Conservation (phyloP, 805 yeast species). For the Candida krabiensis region DNA sequence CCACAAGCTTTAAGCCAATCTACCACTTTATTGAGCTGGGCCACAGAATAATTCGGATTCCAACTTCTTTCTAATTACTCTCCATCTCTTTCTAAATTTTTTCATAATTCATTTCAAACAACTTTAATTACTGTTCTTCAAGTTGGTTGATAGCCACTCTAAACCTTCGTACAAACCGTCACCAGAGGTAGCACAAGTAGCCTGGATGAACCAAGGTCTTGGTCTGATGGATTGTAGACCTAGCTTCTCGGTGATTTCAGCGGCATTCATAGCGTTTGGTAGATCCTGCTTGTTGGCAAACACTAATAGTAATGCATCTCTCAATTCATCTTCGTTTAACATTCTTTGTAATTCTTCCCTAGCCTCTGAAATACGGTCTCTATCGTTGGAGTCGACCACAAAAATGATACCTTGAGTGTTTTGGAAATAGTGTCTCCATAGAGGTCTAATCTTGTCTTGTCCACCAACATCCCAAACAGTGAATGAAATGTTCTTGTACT, state of each 20-base stretch:
- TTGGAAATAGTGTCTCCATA: conserved; percentile 99
- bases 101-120: conserved; percentile 1
- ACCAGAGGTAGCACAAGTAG: conserved; percentile 99
- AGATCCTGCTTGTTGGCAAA: conserved; percentile 98
- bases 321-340: conserved; percentile 97
- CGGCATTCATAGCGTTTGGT: conserved; percentile 99
- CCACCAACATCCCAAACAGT: conserved; percentile 99
- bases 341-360: conserved; percentile 98
- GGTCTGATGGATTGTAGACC: conserved; percentile 97
- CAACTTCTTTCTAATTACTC: conserved; percentile 9
- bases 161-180: conserved; percentile 98
- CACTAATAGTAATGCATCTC: conserved; percentile 92
- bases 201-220: conserved; percentile 99
- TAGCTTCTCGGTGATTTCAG: conserved; percentile 95
- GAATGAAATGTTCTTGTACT: conserved; percentile 93
- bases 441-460: conserved; percentile 97
- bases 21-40: background rate
- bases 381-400: conserved; percentile 96
- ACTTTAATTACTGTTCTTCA: conserved; percentile 60
- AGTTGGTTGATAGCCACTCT: conserved; percentile 92
- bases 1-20: background rate
- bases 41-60: conserved; percentile 1
- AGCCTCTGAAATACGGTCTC: conserved; percentile 97
- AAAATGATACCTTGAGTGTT: conserved; percentile 98
- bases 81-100: conserved; percentile 16